Base-by-base conservation (phyloP, 169 alveolate genomes). In the Plasmodium malariae region DNA sequence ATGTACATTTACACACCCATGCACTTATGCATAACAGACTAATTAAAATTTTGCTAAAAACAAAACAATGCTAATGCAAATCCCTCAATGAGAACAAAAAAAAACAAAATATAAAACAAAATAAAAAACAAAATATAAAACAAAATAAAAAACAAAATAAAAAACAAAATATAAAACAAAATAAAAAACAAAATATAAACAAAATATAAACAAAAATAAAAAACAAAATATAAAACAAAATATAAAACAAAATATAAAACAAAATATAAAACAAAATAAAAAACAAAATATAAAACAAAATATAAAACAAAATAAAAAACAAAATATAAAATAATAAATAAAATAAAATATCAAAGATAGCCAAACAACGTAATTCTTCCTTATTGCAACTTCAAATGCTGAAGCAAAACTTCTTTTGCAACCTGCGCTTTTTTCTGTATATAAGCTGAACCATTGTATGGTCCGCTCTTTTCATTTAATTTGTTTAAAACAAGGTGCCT, bases 341-440 rank as follows among this genome's bases (percentile, higher is more conserved):
- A 55, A 55, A 55, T n/a, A 55, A 40, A 40, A 40, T 45, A 45
- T 17, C 11, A n/a, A n/a, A n/a, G n/a, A n/a, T n/a, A n/a, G n/a
- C 6, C 54, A 43, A 9, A 43, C n/a, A 17, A 12, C n/a, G 11
- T 45, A 12, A 12, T 45, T 17, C 32, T 11, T 55, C 24, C 24
- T 55, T 55, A 76, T 12, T 60, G 68, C 36, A 62, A 37, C 54
- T 76, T 76, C 54, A 76, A 37, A 37, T 67, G 71, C 28, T 76
- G 76, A 49, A 76, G 24, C 54, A 76, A 62, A 30, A 76, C 37
- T 36, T 76, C 74, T 40, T 67, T 76, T 32, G 89, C 89, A 48
- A 76, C 60, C 62, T 63, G 43, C 1, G 89, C 89, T 34, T 76
- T 76, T 67, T 76, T 76, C 51, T 76, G 89, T 60, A 76, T 76